Conservation (phyloP, 495 filamentous ascomycete species). For the Lasiosphaeris hirsuta region DNA sequence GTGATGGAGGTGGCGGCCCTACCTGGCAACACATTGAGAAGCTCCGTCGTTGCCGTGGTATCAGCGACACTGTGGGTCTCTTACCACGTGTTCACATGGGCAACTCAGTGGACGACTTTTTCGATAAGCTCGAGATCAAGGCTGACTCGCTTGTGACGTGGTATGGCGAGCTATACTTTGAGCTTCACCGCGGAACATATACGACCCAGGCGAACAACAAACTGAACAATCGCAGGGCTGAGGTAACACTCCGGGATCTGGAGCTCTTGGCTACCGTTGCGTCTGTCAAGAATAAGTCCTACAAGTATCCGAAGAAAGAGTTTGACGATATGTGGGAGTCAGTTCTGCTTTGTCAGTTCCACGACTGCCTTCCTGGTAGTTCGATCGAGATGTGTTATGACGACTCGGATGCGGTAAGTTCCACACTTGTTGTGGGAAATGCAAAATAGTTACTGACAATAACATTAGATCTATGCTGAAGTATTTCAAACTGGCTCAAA, state of each 20-base stretch:
- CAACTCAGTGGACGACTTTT: constrained; percentile 94
- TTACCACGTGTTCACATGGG: constrained; percentile 88
- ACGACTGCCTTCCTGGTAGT: constrained; percentile 94
- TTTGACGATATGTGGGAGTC: constrained; percentile 94
- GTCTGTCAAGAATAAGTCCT: constrained; percentile 63
- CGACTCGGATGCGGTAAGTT: constrained; percentile 71
- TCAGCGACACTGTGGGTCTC: constrained; percentile 80
- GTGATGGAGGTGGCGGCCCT: constrained; percentile 92
- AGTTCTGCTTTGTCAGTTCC: constrained; percentile 86
- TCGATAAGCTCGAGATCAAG: constrained; percentile 71
- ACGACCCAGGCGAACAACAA: constrained; percentile 98
- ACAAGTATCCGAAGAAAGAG: constrained; percentile 86
- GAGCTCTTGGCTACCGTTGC: constrained; percentile 87
- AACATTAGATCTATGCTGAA: constrained; percentile 63
- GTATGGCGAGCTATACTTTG: constrained; percentile 98
- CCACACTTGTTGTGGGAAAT: not conserved
- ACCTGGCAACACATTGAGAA: constrained; percentile 95
- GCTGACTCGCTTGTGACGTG: constrained; percentile 86
- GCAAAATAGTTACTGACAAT: constrained; percentile 16
- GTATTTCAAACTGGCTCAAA: constrained; percentile 74
- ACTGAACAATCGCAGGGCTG: constrained; percentile 81
- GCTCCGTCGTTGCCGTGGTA: constrained; percentile 86
- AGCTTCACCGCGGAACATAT: constrained; percentile 93
- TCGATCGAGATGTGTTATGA: constrained; percentile 96
- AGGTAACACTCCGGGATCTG: constrained; percentile 79